Conservation (phyloP, 495 filamentous ascomycete species). For the Penicillium crystallinum region DNA sequence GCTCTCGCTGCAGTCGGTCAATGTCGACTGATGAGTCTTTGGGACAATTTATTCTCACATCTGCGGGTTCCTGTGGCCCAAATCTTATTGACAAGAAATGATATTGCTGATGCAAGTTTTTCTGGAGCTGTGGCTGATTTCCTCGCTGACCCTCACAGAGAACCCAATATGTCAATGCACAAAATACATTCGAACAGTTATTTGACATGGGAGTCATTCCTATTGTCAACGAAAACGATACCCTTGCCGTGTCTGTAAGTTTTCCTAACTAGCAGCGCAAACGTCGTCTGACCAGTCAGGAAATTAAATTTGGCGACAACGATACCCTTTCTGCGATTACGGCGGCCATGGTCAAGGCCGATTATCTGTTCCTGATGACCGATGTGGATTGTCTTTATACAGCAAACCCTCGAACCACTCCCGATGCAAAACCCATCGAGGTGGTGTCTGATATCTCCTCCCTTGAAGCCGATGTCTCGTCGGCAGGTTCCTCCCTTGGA, state of each 20-base stretch:
- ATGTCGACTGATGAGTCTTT: constrained; percentile 90
- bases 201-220: constrained; percentile 95
- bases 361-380: constrained; percentile 97
- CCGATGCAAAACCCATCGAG: constrained; percentile 83
- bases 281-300: constrained; percentile 33
- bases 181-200: constrained; percentile 86
- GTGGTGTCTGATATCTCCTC: constrained; percentile 83
- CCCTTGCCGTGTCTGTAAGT: constrained; percentile 75
- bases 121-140: no score
- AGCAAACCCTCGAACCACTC: constrained; percentile 80
- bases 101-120: constrained; percentile 81
- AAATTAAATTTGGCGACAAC: constrained; percentile 99
- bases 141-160: constrained; percentile 46
- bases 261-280: no score
- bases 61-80: constrained; percentile 87
- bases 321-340: constrained; percentile 96
- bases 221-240: constrained; percentile 99
- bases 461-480: constrained; percentile 87
- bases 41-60: constrained; percentile 87
- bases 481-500: constrained; percentile 79
- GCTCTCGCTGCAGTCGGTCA: constrained; percentile 95
- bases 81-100: constrained; percentile 90
- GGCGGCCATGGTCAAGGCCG: constrained; percentile 93
- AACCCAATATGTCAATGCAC: constrained; percentile 92
- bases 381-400: constrained; percentile 97